Evolutionary conservation across 345 rosid species (phyloP).

Genomic region (Euphorbia lathyris): DNA sequence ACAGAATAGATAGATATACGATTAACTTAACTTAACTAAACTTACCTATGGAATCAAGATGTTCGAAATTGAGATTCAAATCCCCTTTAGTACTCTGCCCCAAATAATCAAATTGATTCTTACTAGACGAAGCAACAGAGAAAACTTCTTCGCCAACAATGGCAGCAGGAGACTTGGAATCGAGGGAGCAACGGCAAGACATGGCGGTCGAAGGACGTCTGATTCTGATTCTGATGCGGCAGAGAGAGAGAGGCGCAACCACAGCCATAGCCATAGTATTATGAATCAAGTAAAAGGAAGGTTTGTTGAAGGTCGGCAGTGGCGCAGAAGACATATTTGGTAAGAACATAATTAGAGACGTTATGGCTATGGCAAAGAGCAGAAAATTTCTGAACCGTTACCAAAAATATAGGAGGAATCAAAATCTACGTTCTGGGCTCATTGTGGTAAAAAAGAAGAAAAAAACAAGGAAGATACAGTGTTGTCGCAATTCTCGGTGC

Average conservation of each 20-base stretch:
- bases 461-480: no score
- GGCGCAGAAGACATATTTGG: not conserved
- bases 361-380: no score
- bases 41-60: conserved; percentile 54
- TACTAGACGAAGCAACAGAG: conserved; percentile 62
- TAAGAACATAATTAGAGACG: not conserved
- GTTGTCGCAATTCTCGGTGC: no score
- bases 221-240: not conserved
- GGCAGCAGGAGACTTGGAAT: conserved; percentile 8
- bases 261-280: not conserved
- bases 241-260: not conserved
- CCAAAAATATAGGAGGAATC: not conserved
- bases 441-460: no score
- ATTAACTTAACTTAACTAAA: no score
- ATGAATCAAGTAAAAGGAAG: not conserved
- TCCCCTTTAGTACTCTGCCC: conserved; percentile 96
- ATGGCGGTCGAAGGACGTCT: not conserved
- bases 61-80: conserved; percentile 72
- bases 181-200: conserved; percentile 10
- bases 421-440: not conserved
- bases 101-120: conserved; percentile 74
- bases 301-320: not conserved
- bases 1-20: no score
- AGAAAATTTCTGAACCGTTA: not conserved
- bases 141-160: conserved; percentile 48